phyloP scores from a whole-genome alignment of 352 stramenopile genomes.

The Albugo laibachii region DNA sequence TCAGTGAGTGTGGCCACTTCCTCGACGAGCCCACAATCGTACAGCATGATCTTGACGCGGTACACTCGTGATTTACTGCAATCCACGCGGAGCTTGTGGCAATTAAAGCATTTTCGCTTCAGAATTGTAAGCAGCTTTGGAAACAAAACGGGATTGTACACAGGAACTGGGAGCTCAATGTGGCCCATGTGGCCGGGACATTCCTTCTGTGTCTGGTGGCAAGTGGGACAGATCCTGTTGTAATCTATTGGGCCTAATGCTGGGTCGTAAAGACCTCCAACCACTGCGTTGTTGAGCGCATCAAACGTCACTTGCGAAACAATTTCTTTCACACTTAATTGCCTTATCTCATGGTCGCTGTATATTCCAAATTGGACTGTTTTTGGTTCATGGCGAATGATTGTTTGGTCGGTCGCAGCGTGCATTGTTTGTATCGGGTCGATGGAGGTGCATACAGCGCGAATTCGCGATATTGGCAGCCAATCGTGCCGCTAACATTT shows the following conservation, averaged over 20 bases:
- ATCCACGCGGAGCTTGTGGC: conserved; percentile 89
- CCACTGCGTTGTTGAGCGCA: conserved; percentile 84
- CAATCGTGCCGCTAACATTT: too few relatives aligned
- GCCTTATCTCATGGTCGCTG: conserved; percentile 92
- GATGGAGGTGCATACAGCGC: too few relatives aligned
- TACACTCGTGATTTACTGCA: conserved; percentile 57
- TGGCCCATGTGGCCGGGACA: conserved; percentile 97
- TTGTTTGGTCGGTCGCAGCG: conserved; percentile 76
- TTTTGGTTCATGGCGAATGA: conserved; percentile 78
- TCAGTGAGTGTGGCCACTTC: conserved; percentile 57
- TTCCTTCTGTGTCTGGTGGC: conserved; percentile 85
- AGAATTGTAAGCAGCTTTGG: conserved; percentile 87
- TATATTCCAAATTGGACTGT: conserved; percentile 93
- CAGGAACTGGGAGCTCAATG: conserved; percentile 95
- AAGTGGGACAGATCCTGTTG: conserved; percentile 88
- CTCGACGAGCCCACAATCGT: conserved; percentile 76
- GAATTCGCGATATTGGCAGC: too few relatives aligned
- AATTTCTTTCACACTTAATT: conserved; percentile 93
- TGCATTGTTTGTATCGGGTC: conserved; percentile 24
- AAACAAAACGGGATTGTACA: conserved; percentile 98
- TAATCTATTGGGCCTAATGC: conserved; percentile 85
- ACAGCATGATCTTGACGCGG: conserved; percentile 80
- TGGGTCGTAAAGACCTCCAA: conserved; percentile 94
- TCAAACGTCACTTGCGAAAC: conserved; percentile 91
- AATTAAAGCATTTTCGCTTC: conserved; percentile 96